These are phyloP conservation scores for Colletotrichum sp. DNA, from an alignment of 2,329 filamentous ascomycete genomes.

Conservation along the genomic window DNA sequence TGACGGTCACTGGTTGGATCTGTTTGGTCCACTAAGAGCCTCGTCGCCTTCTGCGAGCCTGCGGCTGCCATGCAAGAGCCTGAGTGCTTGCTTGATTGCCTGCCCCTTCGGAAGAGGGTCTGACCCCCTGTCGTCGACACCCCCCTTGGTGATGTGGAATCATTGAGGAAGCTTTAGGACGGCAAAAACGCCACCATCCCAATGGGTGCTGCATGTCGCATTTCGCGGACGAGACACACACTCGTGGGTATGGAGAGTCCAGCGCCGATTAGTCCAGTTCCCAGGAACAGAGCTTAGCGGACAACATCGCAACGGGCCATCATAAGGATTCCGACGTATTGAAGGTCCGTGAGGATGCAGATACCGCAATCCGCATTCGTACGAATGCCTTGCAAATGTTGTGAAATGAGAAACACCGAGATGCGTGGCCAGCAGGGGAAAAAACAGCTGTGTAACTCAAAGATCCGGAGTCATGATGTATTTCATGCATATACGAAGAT, in stretches of 20 bases:
- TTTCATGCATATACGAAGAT: neutral
- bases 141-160: slow-evolving; percentile 15
- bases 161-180: neutral
- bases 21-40: neutral
- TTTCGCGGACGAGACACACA: slow-evolving; percentile 3
- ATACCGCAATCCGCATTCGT: neutral
- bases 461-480: neutral
- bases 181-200: neutral
- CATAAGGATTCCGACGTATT: neutral
- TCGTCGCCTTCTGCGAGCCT: neutral
- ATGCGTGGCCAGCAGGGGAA: neutral
- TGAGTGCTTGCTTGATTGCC: neutral
- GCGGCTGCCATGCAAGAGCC: neutral
- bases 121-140: neutral
- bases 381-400: neutral
- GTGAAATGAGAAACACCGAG: neutral
- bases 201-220: slow-evolving; percentile 15
- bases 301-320: neutral
- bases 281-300: neutral
- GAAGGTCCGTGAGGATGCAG: neutral
- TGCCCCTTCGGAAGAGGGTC: neutral
- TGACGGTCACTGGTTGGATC: neutral
- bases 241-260: neutral
- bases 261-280: neutral
- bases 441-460: neutral